Evolutionary conservation across 2,329 filamentous ascomycete species (phyloP).

Genomic region (Alternaria ethzedia): DNA sequence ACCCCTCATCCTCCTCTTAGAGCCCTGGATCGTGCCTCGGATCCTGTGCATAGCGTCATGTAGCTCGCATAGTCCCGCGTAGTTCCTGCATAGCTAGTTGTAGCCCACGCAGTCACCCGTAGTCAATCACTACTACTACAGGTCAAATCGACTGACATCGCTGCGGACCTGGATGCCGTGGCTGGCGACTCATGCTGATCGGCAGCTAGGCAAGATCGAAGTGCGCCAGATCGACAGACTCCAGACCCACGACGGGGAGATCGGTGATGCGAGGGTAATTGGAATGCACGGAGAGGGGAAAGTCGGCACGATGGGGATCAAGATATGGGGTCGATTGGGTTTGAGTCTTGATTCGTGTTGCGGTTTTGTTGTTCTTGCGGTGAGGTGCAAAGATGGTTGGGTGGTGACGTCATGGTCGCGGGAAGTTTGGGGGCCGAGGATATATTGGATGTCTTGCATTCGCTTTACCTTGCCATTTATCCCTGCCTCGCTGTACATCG

Average conservation of each 20-base stretch:
- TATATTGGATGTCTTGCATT: neutral
- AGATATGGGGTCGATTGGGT: neutral
- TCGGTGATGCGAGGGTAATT: neutral
- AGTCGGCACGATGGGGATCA: neutral
- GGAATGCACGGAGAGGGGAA: neutral
- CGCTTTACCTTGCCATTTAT: neutral
- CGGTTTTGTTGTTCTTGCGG: too few relatives aligned
- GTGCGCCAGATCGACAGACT: neutral
- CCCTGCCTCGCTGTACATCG: neutral
- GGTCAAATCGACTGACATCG: neutral
- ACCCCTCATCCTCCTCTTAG: neutral
- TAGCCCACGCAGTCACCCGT: neutral
- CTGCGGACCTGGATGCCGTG: neutral
- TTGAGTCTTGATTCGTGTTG: neutral
- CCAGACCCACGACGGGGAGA: neutral
- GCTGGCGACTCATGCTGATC: neutral
- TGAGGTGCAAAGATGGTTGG: too few relatives aligned
- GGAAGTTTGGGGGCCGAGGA: neutral
- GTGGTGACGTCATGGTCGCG: neutral
- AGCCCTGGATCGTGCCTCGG: neutral
- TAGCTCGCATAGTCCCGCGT: neutral
- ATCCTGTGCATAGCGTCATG: neutral
- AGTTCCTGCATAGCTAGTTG: neutral
- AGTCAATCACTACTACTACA: neutral
- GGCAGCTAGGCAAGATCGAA: neutral